A percentile compares a stretch with the other conserved stretches of the same genome.
These are phyloP conservation scores for Rosa multiflora DNA, from an alignment of 306 rosid genomes.

Conservation along the genomic window DNA sequence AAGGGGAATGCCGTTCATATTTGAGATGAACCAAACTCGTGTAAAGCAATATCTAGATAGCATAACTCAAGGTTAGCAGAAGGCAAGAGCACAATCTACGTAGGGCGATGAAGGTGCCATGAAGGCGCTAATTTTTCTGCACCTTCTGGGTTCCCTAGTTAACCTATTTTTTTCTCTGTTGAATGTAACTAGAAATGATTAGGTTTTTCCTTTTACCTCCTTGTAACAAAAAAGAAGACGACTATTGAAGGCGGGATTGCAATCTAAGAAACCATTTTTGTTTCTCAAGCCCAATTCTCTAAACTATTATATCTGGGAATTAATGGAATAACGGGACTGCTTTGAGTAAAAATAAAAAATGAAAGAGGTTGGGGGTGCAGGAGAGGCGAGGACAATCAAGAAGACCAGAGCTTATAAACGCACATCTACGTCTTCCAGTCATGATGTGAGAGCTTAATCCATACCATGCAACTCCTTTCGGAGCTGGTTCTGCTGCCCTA, in stretches of 20 bases:
- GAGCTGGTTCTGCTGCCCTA: background rate
- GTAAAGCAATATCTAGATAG: conserved; percentile 63
- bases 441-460: background rate
- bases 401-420: too few species aligned
- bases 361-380: too few species aligned
- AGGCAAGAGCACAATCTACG: conserved; percentile 32
- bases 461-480: background rate
- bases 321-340: background rate
- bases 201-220: background rate
- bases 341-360: background rate
- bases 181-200: conserved; percentile 23
- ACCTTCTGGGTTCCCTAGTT: conserved; percentile 13
- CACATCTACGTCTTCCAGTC: too few species aligned
- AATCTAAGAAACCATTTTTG: background rate
- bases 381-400: too few species aligned
- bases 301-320: background rate
- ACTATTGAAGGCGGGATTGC: background rate
- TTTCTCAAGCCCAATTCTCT: background rate
- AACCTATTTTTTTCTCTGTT: conserved; percentile 7
- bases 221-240: background rate
- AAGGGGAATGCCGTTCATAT: conserved; percentile 67
- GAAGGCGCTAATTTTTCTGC: conserved; percentile 57
- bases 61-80: conserved; percentile 32
- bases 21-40: conserved; percentile 55
- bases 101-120: conserved; percentile 37